A percentile compares a stretch with the other conserved stretches of the same genome.
phyloP scores from a whole-genome alignment of 2,329 filamentous ascomycete genomes.

The Pseudogymnoascus sp. region DNA sequence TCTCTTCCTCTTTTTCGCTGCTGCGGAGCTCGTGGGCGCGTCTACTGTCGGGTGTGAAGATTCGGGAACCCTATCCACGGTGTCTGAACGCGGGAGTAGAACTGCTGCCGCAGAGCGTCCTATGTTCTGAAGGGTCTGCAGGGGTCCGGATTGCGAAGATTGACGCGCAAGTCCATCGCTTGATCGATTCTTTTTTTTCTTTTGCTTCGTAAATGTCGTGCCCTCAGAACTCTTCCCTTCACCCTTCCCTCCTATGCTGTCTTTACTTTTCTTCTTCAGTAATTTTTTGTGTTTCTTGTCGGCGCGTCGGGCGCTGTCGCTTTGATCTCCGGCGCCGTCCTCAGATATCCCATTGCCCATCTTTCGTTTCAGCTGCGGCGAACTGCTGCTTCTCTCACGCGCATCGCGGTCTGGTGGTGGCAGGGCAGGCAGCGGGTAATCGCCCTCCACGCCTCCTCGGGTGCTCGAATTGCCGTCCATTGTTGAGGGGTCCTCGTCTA shows the following conservation, averaged over 20 bases:
- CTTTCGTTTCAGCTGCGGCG: background rate
- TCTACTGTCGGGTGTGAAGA: background rate
- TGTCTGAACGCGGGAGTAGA: background rate
- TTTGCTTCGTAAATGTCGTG: background rate
- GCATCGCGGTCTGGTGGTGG: background rate
- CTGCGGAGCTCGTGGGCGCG: background rate
- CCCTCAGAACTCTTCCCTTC: background rate
- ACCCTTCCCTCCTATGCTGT: background rate
- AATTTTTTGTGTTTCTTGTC: background rate
- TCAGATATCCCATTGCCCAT: background rate
- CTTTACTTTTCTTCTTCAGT: background rate
- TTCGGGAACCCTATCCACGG: background rate
- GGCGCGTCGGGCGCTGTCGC: background rate
- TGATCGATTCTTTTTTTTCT: background rate
- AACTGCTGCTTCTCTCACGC: background rate
- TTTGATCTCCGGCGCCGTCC: background rate
- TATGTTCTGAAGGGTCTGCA: background rate
- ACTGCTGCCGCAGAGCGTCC: background rate
- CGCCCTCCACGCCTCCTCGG: background rate
- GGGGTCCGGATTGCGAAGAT: background rate
- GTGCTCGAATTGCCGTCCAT: slow-evolving; percentile 5
- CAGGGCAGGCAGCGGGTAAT: background rate
- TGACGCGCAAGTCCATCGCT: background rate
- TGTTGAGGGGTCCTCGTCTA: background rate
- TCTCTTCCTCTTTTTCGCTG: slow-evolving; percentile 8